Evolutionary conservation across 106 monocot genomes (phyloP).

Genomic region (Dioscorea dumetorum): DNA sequence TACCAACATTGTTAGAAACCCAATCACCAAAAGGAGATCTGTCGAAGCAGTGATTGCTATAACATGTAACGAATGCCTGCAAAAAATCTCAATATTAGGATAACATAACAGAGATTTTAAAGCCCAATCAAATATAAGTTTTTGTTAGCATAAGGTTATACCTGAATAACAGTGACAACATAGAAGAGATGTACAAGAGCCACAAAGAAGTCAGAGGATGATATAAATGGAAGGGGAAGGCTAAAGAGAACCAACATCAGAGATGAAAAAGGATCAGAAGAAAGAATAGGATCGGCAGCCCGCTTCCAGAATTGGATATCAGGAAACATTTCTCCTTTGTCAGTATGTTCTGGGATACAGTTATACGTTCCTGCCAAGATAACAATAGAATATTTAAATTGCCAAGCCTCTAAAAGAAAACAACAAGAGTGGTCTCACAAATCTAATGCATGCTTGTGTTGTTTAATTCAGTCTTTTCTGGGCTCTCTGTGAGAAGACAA

Average conservation of each 20-base stretch:
- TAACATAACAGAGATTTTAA: not conserved
- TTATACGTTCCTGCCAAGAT: slow-evolving; percentile 28
- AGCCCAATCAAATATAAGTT: not conserved
- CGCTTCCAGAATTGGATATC: slow-evolving; percentile 69
- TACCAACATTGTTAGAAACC: slow-evolving; percentile 48
- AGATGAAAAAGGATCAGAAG: slow-evolving; percentile 83
- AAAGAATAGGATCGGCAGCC: slow-evolving; percentile 73
- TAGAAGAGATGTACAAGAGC: slow-evolving; percentile 92
- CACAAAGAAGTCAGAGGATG: slow-evolving; percentile 49
- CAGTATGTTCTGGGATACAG: slow-evolving; percentile 15
- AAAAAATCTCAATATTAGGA: slow-evolving; percentile 3
- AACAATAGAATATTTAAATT: no score
- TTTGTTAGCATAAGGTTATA: slow-evolving; percentile 11
- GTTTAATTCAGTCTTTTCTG: not conserved
- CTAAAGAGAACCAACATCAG: slow-evolving; percentile 76
- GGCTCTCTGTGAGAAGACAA: no score
- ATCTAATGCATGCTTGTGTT: slow-evolving; percentile 20
- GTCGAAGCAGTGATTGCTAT: slow-evolving; percentile 39
- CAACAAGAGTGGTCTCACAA: slow-evolving; percentile 59
- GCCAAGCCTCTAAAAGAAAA: slow-evolving; percentile 65
- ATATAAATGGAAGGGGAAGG: slow-evolving; percentile 66
- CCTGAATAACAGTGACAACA: slow-evolving; percentile 74
- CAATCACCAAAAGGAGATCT: slow-evolving; percentile 28
- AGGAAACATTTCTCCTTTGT: slow-evolving; percentile 33
- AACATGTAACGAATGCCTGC: slow-evolving; percentile 82